Percentiles rank a stretch among this genome's conserved stretches.
These are phyloP conservation scores for Pseudocercospora fuligena DNA, from an alignment of 2,329 filamentous ascomycete species.

Conservation along the genomic window DNA sequence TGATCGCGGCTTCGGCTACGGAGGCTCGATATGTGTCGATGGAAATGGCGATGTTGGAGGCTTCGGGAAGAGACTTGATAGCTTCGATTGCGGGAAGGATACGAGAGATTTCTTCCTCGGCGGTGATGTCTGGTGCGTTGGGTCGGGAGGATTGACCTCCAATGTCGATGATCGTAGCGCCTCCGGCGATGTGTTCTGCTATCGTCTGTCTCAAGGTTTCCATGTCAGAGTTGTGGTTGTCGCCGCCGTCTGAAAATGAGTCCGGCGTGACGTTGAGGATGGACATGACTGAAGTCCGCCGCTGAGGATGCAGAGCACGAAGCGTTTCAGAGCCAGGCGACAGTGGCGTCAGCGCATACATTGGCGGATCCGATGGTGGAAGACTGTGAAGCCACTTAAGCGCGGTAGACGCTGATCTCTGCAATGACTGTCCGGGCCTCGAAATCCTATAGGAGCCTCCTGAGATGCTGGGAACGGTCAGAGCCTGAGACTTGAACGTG, in stretches of 20 bases:
- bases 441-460: neutral
- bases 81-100: conserved; percentile 78
- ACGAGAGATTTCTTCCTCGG: conserved; percentile 75
- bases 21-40: conserved; percentile 89
- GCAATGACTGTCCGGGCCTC: neutral
- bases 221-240: conserved; percentile 57
- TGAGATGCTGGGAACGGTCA: conserved; percentile 1
- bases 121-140: conserved; percentile 68
- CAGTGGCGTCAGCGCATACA: conserved; percentile 48
- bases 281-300: conserved; percentile 82
- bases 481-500: conserved; percentile 4
- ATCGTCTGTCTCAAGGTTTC: conserved; percentile 63
- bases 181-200: conserved; percentile 64
- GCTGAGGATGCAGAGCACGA: conserved; percentile 59
- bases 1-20: conserved; percentile 77
- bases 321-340: conserved; percentile 57
- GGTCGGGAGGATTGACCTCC: conserved; percentile 94
- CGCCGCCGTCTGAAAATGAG: conserved; percentile 92
- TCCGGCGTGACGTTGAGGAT: conserved; percentile 95
- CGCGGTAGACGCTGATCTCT: conserved; percentile 38
- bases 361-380: conserved; percentile 36
- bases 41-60: conserved; percentile 71
- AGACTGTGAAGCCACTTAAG: conserved; percentile 41
- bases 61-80: conserved; percentile 70
- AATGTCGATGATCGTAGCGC: conserved; percentile 86